A percentile compares a stretch with the other conserved stretches of the same genome.
These are phyloP conservation scores for Silene vulgaris DNA, from an alignment of 179 eudicot species.

Conservation along the genomic window DNA sequence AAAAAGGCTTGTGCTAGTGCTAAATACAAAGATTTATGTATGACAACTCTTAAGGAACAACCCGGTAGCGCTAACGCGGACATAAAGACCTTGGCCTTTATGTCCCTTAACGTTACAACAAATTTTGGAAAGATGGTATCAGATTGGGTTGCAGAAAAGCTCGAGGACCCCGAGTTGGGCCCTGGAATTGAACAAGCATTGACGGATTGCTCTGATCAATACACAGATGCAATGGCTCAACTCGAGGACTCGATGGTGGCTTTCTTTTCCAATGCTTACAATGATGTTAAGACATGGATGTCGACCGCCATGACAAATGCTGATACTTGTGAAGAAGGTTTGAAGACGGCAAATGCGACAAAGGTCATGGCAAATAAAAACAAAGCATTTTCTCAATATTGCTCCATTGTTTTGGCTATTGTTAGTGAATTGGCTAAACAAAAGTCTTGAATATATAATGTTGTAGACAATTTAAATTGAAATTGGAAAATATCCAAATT, in stretches of 20 bases:
- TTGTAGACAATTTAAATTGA: too few species aligned
- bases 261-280: constrained; percentile 24
- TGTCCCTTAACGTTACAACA: constrained; percentile 24
- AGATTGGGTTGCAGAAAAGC: constrained; percentile 17
- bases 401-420: constrained; percentile 27
- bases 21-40: constrained; percentile 13
- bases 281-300: constrained; percentile 29
- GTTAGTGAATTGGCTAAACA: constrained; percentile 16
- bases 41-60: constrained; percentile 17
- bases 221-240: constrained; percentile 33
- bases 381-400: constrained; percentile 19
- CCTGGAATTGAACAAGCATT: constrained; percentile 25
- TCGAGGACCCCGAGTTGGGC: constrained; percentile 18
- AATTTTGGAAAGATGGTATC: not conserved
- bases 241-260: constrained; percentile 31
- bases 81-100: constrained; percentile 25
- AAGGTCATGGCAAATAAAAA: constrained; percentile 24
- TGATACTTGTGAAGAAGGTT: constrained; percentile 18
- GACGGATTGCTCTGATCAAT: constrained; percentile 29
- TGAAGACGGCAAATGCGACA: constrained; percentile 12
- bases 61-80: constrained; percentile 27
- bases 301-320: constrained; percentile 23
- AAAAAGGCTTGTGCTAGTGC: constrained; percentile 25
- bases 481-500: too few species aligned
- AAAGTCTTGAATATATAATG: too few species aligned